Evolutionary conservation across 106 monocot genomes (phyloP).

Genomic region (Phalaenopsis equestris): DNA sequence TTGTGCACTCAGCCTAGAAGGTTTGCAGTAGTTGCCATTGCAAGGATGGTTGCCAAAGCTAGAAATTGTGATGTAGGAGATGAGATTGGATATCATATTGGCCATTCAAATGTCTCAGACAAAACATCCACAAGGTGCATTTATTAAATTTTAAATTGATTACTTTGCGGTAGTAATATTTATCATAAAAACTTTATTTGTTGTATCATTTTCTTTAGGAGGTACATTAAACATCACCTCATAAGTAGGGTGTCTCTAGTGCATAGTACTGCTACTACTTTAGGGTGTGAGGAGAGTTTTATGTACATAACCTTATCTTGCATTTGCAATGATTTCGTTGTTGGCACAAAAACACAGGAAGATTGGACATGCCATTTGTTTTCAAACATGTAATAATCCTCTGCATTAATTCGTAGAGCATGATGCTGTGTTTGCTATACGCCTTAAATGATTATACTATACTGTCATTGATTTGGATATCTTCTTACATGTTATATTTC

Average conservation of each 20-base stretch:
- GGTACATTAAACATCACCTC: not conserved
- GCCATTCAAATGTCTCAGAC: constrained; percentile 68
- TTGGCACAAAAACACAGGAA: not conserved
- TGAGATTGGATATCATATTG: constrained; percentile 85
- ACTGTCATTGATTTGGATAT: not conserved
- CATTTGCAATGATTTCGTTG: not conserved
- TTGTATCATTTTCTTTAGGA: not conserved
- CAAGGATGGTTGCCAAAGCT: constrained; percentile 57
- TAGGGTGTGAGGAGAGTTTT: not conserved
- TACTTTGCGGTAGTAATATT: not conserved
- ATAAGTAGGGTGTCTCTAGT: not conserved
- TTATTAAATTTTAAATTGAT: not conserved
- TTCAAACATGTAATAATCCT: not conserved
- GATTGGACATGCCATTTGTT: not conserved
- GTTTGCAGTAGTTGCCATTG: constrained; percentile 80
- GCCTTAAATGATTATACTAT: not conserved
- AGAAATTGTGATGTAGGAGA: constrained; percentile 58
- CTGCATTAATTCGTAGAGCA: not conserved
- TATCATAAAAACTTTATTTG: not conserved
- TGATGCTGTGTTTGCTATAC: not conserved
- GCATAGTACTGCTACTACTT: not conserved
- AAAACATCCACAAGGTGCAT: constrained; percentile 35
- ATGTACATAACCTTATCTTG: not conserved
- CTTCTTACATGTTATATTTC: not conserved
- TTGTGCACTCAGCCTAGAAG: constrained; percentile 85